Evolutionary conservation across 2,329 filamentous ascomycete genomes (phyloP).

Genomic region (Pleoardoris graminearum): DNA sequence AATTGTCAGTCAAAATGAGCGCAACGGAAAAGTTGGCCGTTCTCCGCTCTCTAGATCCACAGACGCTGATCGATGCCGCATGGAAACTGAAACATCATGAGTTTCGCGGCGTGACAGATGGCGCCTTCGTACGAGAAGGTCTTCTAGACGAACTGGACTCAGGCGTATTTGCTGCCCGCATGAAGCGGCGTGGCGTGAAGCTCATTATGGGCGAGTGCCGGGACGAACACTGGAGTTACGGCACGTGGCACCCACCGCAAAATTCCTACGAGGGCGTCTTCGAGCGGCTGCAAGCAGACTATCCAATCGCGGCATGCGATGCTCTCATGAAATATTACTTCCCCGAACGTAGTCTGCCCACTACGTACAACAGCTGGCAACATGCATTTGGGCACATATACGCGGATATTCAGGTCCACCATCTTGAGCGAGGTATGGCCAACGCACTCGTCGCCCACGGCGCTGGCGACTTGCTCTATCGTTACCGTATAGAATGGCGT

Average conservation of each 20-base stretch:
- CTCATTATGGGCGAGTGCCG: slow-evolving; percentile 59
- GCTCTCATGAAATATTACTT: slow-evolving; percentile 53
- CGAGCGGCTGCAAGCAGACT: slow-evolving; percentile 56
- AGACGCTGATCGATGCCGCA: slow-evolving; percentile 50
- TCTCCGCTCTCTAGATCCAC: slow-evolving; percentile 48
- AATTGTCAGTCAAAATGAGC: slow-evolving; percentile 48
- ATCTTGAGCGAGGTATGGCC: slow-evolving; percentile 56
- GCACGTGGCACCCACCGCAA: slow-evolving; percentile 53
- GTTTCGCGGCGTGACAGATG: slow-evolving; percentile 59
- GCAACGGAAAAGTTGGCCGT: slow-evolving; percentile 51
- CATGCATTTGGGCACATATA: slow-evolving; percentile 60
- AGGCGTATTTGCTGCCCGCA: slow-evolving; percentile 52
- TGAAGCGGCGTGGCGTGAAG: slow-evolving; percentile 52
- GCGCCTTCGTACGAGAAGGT: slow-evolving; percentile 50
- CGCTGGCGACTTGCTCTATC: slow-evolving; percentile 51
- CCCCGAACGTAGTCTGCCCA: slow-evolving; percentile 45
- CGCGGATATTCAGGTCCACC: slow-evolving; percentile 60
- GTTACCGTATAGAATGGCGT: slow-evolving; percentile 61
- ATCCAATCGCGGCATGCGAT: slow-evolving; percentile 51
- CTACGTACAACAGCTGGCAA: slow-evolving; percentile 50
- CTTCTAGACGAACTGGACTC: slow-evolving; percentile 54
- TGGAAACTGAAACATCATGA: slow-evolving; percentile 54
- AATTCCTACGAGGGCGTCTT: slow-evolving; percentile 49
- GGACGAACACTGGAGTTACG: slow-evolving; percentile 59
- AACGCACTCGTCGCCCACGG: slow-evolving; percentile 50